Base-by-base conservation (phyloP, 2,329 filamentous ascomycete genomes). In the Fusarium sp. region DNA sequence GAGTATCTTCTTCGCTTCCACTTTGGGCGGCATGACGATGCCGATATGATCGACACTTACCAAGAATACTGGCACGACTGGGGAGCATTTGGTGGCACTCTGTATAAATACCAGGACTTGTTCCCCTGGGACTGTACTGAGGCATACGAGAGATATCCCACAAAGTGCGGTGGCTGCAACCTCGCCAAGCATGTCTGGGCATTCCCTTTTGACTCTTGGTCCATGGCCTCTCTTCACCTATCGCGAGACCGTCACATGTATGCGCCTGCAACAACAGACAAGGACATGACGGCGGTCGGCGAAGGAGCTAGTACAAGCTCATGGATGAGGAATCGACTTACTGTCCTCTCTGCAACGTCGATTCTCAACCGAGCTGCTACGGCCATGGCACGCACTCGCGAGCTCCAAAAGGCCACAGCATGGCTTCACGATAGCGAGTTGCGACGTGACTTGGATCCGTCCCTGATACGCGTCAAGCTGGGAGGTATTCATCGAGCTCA, bases 61-160 rank as follows among this genome's bases (percentile, higher is more conserved):
- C 79, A 82, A 64, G 84, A 87, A 76, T 87, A 87, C 68, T 87
- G 85, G 85, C 78, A 83, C 64, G 85, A 86, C 72, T 87, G 84
- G 84, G 84, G 82, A 6, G 81, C 79, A 9, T 85, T 87, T 64
- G 81, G 78, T 1, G 78, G 76, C 5, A 81, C 79, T 0, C 68
- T 85, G 1, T 87, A 86, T 71, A 76, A 67, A 13, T 82, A 85
- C 56, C 84, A 85, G 62, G 80, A 83, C 60, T 52, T 85, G 18
- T 87, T 87, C 56, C 85, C 84, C 0, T 87, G 85, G 85, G 85
- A 87, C 66, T 87, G 85, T 73, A 87, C 85, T 5, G 84, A 86
- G 68, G 85, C 85, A 1, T 86, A 83, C 62, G 77, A 76, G 7
- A 70, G 80, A 27, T 83, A 84, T 54, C 82, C 82, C 1, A 78